Evolutionary conservation across 129 eudicot species (phyloP).

Genomic region (Centella asiatica): DNA sequence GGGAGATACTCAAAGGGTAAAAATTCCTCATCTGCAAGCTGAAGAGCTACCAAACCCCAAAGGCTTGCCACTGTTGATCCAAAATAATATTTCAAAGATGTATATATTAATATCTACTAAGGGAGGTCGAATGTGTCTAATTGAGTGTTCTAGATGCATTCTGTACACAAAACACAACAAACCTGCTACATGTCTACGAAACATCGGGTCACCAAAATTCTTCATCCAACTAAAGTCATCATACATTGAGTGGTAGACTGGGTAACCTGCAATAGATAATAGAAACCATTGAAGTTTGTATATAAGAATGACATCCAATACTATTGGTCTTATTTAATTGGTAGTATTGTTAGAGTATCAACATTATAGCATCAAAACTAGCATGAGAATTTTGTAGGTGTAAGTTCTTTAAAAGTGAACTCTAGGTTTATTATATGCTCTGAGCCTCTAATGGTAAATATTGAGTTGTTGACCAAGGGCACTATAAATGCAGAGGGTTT

Average conservation of each 20-base stretch:
- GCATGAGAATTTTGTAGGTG: too few relatives aligned
- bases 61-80: slow-evolving; percentile 64
- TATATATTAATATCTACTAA: too few relatives aligned
- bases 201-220: slow-evolving; percentile 81
- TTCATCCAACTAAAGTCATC: slow-evolving; percentile 86
- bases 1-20: slow-evolving; percentile 61
- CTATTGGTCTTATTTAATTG: not conserved
- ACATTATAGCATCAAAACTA: too few relatives aligned
- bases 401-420: not conserved
- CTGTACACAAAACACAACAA: slow-evolving; percentile 12
- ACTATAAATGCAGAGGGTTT: too few relatives aligned
- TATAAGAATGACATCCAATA: not conserved
- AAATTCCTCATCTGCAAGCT: slow-evolving; percentile 69
- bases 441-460: too few relatives aligned
- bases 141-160: not conserved
- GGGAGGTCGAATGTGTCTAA: not conserved
- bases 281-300: not conserved
- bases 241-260: slow-evolving; percentile 90
- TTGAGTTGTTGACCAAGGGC: too few relatives aligned
- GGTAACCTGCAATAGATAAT: slow-evolving; percentile 52
- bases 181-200: slow-evolving; percentile 84
- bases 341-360: not conserved
- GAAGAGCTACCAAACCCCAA: slow-evolving; percentile 84
- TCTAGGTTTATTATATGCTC: not conserved
- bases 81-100: slow-evolving; percentile 3